Evolutionary conservation across 805 yeast genomes (phyloP).

Genomic region (Kodamaea neixiangensis): DNA sequence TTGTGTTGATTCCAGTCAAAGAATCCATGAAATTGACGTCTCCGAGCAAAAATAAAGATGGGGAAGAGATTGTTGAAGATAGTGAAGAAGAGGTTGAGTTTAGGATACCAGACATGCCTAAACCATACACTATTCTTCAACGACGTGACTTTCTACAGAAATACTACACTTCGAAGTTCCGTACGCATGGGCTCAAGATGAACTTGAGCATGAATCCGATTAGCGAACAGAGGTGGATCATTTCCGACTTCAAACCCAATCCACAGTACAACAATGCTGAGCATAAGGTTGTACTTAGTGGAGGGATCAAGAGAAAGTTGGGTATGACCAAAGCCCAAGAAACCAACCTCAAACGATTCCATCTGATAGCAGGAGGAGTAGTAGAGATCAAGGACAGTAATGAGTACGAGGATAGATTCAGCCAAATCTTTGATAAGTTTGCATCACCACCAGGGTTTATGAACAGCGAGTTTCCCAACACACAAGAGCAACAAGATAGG

Average conservation of each 20-base stretch:
- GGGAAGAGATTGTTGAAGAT: slow-evolving; percentile 15
- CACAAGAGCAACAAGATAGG: slow-evolving; percentile 31
- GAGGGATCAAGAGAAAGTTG: slow-evolving; percentile 12
- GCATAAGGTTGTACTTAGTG: slow-evolving; percentile 6
- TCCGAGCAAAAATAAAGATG: not conserved
- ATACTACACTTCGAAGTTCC: slow-evolving; percentile 25
- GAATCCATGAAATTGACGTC: not conserved
- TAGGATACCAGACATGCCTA: slow-evolving; percentile 11
- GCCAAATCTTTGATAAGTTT: slow-evolving; percentile 38
- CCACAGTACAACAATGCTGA: slow-evolving; percentile 22
- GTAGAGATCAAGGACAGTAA: slow-evolving; percentile 15
- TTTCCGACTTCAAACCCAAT: slow-evolving; percentile 38
- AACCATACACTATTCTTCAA: slow-evolving; percentile 33
- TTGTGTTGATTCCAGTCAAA: not conserved
- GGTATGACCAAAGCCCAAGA: slow-evolving; percentile 24
- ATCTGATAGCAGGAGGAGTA: slow-evolving; percentile 13
- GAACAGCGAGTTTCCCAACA: slow-evolving; percentile 38
- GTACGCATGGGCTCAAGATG: slow-evolving; percentile 22
- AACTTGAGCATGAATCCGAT: slow-evolving; percentile 36
- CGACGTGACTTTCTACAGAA: slow-evolving; percentile 30
- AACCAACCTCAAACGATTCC: slow-evolving; percentile 17
- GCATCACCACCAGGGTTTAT: slow-evolving; percentile 44
- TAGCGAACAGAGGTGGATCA: slow-evolving; percentile 36
- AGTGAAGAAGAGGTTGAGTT: slow-evolving; percentile 14
- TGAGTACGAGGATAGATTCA: slow-evolving; percentile 21